Evolutionary conservation across 176 grass and related monocot genomes (phyloP).

Genomic region (Hordeum vulgare): MorexV3_pseudomolecules_assembly NC_058523.1:463359935-463360434

Average conservation of each 20-base stretch:
- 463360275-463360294: not conserved
- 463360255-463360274: not conserved
- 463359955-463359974: not conserved
- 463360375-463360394: not conserved
- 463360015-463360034: not conserved
- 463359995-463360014: not conserved
- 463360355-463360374: not conserved
- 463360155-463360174: constrained; percentile 1
- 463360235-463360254: not conserved
- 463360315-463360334: not conserved
- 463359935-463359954: not conserved
- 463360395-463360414: not conserved
- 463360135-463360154: not conserved
- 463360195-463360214: not conserved
- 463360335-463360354: not conserved
- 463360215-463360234: not conserved
- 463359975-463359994: not conserved
- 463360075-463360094: not conserved
- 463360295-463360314: not conserved
- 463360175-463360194: not conserved
- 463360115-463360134: not conserved
- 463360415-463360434: not conserved
- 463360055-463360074: not conserved
- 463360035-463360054: constrained; percentile 3
- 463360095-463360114: not conserved